These are phyloP conservation scores for Pythium graminicola DNA, from an alignment of 352 stramenopile species.

Conservation along the genomic window DNA sequence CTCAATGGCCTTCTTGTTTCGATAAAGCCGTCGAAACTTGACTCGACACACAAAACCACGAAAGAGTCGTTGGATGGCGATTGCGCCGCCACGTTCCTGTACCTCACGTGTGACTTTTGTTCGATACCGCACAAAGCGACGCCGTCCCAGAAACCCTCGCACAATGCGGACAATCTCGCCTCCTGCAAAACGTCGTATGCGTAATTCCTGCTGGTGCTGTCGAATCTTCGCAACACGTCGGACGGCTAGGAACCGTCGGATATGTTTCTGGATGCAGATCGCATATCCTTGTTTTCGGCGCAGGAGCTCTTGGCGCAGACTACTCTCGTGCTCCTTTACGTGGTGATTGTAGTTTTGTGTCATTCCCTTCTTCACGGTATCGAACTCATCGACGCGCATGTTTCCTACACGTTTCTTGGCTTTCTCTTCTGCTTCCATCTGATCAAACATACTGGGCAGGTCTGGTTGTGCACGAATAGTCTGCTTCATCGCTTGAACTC, in stretches of 20 bases:
- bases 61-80: conserved; percentile 57
- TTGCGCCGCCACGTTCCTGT: conserved; percentile 27
- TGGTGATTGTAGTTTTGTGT: conserved; percentile 36
- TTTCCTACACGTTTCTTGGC: conserved; percentile 32
- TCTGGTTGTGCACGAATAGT: conserved; percentile 34
- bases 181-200: conserved; percentile 44
- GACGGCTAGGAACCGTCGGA: conserved; percentile 48
- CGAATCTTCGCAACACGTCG: conserved; percentile 29
- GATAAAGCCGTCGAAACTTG: conserved; percentile 35
- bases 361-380: conserved; percentile 40
- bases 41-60: conserved; percentile 58
- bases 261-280: conserved; percentile 45
- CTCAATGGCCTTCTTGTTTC: conserved; percentile 35
- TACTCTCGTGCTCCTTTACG: conserved; percentile 45
- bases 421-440: conserved; percentile 69
- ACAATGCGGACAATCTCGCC: conserved; percentile 58
- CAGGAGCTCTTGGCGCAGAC: conserved; percentile 36
- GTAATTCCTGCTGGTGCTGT: conserved; percentile 29
- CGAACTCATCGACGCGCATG: conserved; percentile 43
- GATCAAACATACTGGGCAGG: conserved; percentile 68
- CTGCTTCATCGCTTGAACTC: conserved; percentile 27
- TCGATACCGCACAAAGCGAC: conserved; percentile 32
- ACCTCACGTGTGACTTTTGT: conserved; percentile 16
- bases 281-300: conserved; percentile 40
- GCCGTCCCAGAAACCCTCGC: conserved; percentile 51